Evolutionary conservation across 148 eudicot genomes (phyloP).

Genomic region (Polygonum maritimum): DNA sequence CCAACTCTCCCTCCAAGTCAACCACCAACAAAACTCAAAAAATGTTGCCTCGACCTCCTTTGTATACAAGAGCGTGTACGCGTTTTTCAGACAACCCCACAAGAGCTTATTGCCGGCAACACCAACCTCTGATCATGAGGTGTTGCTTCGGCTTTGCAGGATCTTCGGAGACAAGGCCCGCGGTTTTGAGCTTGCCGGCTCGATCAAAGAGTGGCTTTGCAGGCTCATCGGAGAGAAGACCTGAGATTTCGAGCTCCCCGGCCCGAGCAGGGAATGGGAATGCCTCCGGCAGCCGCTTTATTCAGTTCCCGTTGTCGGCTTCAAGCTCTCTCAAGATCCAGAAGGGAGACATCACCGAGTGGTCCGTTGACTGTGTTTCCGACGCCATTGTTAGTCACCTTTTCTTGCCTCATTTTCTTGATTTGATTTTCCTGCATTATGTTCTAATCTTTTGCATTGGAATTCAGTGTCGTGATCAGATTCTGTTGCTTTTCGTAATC

Average conservation of each 20-base stretch:
- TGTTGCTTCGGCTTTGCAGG: background rate
- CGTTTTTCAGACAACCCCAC: too few species aligned
- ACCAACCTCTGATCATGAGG: background rate
- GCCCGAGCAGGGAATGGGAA: slow-evolving; percentile 15
- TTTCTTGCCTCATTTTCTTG: background rate
- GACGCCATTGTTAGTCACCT: slow-evolving; percentile 62
- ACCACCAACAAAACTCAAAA: background rate
- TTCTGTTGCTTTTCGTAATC: background rate
- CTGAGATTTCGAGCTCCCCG: slow-evolving; percentile 40
- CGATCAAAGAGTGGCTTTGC: slow-evolving; percentile 8
- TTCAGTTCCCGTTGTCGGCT: slow-evolving; percentile 30
- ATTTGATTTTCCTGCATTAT: background rate
- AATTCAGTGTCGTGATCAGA: background rate
- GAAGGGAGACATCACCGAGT: slow-evolving; percentile 76
- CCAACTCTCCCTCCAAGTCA: background rate
- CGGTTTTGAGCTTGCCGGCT: slow-evolving; percentile 44
- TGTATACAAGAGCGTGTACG: too few species aligned
- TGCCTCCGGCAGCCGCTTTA: background rate
- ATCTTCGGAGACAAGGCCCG: background rate
- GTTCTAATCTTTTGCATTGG: background rate
- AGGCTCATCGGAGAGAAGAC: background rate
- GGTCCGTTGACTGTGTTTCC: slow-evolving; percentile 74
- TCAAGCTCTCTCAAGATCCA: slow-evolving; percentile 45
- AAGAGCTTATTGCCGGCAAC: background rate
- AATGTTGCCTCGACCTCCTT: background rate